These are phyloP conservation scores for Cephalotrichum gorgonifer DNA, from an alignment of 2,329 filamentous ascomycete species.

Conservation along the genomic window DNA sequence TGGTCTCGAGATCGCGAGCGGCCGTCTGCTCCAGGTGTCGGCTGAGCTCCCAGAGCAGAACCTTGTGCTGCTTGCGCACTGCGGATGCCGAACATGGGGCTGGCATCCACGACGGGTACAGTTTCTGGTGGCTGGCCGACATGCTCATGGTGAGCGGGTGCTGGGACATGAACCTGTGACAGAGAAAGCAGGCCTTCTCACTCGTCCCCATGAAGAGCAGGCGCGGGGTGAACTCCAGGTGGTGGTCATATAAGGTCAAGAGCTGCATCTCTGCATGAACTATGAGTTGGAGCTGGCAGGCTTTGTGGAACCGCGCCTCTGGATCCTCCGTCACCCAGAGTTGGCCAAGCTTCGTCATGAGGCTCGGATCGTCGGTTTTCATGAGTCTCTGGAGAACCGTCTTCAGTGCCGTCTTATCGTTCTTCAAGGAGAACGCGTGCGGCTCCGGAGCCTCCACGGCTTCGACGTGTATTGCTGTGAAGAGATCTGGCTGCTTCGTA, in stretches of 20 bases:
- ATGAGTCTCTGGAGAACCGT: not conserved
- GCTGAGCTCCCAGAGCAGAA: slow-evolving; percentile 9
- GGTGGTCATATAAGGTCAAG: slow-evolving; percentile 17
- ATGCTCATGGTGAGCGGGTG: slow-evolving; percentile 14
- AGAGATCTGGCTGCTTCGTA: slow-evolving; percentile 11
- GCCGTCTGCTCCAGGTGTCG: slow-evolving; percentile 8
- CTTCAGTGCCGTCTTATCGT: not conserved
- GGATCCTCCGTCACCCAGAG: slow-evolving; percentile 6
- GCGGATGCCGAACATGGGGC: slow-evolving; percentile 3
- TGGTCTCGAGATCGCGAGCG: slow-evolving; percentile 10
- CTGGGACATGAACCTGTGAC: slow-evolving; percentile 13
- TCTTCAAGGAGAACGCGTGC: not conserved
- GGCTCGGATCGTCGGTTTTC: not conserved
- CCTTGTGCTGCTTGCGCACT: slow-evolving; percentile 9
- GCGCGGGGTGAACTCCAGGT: slow-evolving; percentile 10
- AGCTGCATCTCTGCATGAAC: slow-evolving; percentile 22
- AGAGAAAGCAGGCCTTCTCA: slow-evolving; percentile 22
- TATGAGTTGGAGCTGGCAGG: slow-evolving; percentile 12
- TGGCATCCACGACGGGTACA: slow-evolving; percentile 20
- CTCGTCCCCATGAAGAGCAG: slow-evolving; percentile 18
- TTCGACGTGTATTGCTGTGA: slow-evolving; percentile 12
- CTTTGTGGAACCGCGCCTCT: slow-evolving; percentile 10
- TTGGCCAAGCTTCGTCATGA: not conserved
- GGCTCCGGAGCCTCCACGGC: slow-evolving; percentile 7
- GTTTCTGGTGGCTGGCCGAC: slow-evolving; percentile 19